Evolutionary conservation across 306 rosid genomes (phyloP), one percentile per base, ranked within the genome.

Genomic region (Fragaria vesca): DNA sequence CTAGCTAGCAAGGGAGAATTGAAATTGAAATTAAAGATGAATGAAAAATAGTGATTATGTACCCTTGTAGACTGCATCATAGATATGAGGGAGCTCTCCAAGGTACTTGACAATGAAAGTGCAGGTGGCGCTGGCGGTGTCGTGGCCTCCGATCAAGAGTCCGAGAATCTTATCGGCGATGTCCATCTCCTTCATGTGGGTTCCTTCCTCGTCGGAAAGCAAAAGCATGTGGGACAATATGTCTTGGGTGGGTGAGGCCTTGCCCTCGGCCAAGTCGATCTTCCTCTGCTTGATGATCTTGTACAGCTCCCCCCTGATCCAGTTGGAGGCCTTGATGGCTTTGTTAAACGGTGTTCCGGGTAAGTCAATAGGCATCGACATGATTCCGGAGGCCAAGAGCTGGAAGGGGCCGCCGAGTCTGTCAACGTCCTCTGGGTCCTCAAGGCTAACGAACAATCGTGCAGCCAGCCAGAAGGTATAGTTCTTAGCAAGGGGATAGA

Each of bases 141-240:
- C 98, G 38, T 94, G 98, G 12, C 98, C 97, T 13, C 97, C 98
- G 36, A 94, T 83, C 83, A 94, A 79, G 26, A 94, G 80, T 0
- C 97, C 98, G 3, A 94, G 90, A 63, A 94, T 94, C 87, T 94
- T 94, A 61, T 94, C 94, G 0, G 97, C 96, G 69, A 92, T 88
- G 45, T 89, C 91, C 5, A 76, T 20, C 42, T 92, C 94, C 4
- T 1, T 81, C 98, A 94, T 85, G 68, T 77, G 79, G 0, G 18
- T 51, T 0, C 96, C 98, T 16, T 72, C 72, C 46, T 91, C 93
- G 48, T 87, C 79, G 57, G 85, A 75, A 0, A 89, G 42, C 57
- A 85, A 61, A 38, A 95, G 77, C 99, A 95, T 93, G 88, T 95
- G 97, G 1, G 99, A 95, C 69, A 95, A 55, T 18, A 95, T 91